A percentile compares a stretch with the other conserved stretches of the same genome.
Conservation (phyloP, 139 green algal species). For the Coelastrella sp. region DNA sequence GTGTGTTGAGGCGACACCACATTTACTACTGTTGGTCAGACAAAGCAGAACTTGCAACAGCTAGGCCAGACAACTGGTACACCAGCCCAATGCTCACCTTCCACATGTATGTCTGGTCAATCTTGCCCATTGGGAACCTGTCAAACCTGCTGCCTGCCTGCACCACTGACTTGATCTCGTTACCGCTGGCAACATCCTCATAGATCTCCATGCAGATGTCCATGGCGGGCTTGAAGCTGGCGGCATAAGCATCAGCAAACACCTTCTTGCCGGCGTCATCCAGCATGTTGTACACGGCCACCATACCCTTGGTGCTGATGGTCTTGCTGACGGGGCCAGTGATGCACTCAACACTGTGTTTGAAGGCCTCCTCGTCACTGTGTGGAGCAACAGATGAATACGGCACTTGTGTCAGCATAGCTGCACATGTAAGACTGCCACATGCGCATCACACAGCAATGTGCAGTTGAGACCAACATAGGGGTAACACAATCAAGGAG, state of each 20-base stretch:
- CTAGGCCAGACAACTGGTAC: not conserved
- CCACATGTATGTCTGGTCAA: conserved; percentile 99
- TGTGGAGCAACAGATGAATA: not conserved
- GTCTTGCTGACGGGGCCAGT: conserved; percentile 95
- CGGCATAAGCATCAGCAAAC: conserved; percentile 92
- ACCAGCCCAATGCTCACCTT: conserved; percentile 74
- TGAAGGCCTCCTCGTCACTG: conserved; percentile 95
- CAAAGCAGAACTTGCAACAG: too few species aligned
- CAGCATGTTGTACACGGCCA: conserved; percentile 94
- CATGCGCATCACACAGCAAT: not conserved
- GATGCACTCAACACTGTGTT: conserved; percentile 97
- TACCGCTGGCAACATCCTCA: conserved; percentile 98
- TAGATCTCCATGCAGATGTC: conserved; percentile 99
- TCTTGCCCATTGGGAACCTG: conserved; percentile 99
- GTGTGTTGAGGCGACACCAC: too few species aligned
- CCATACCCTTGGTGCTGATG: conserved; percentile 97
- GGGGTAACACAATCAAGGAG: too few species aligned
- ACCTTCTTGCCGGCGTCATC: conserved; percentile 90
- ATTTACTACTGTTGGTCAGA: too few species aligned
- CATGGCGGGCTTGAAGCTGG: conserved; percentile 90
- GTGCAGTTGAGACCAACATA: too few species aligned
- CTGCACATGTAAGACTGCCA: not conserved
- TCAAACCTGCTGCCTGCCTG: conserved; percentile 93
- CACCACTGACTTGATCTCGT: conserved; percentile 98
- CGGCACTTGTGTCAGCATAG: not conserved